Evolutionary conservation across 2,329 filamentous ascomycete species (phyloP), one percentile per base, ranked within the genome.

Genomic region (Colletotrichum sp.): DNA sequence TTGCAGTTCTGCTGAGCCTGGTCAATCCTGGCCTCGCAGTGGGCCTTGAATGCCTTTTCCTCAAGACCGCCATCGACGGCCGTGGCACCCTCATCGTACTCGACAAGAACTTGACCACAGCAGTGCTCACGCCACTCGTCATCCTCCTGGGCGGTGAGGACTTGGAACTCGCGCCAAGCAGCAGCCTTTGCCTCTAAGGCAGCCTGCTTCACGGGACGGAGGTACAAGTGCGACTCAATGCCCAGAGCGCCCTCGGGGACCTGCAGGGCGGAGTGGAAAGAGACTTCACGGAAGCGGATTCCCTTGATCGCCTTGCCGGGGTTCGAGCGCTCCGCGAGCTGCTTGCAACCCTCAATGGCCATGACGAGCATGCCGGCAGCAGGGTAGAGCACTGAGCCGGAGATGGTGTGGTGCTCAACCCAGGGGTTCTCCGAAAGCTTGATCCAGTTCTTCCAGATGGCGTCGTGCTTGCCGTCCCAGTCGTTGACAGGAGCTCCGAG

Each of bases 331-430:
- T 52, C 44, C n/a, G 44, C 44, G 0, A 52, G 44, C 44, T 52
- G 44, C n/a, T 52, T 52, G 44, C 44, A 52, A 7, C 44, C 44
- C 44, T 52, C 44, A 21, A 52, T 52, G 10, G 44, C 44, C 44
- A 52, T 52, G 6, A 52, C 44, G 44, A 52, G 44, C 44, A 52
- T 52, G 2, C 44, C 82, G 10, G 80, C 80, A 4, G 75, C 81
- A 15, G 82, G 83, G 70, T 82, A 83, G 6, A 85, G 59, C 8
- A 81, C 79, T 8, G 78, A 71, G 8, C 80, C 78, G n/a, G 79
- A 59, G 32, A 86, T 78, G 13, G 77, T 78, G 76, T 85, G 84
- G 44, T 84, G 78, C 66, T 80, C 77, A 5, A 85, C 65, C 84
- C 84, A 85, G 1, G 82, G 80, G 15, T 80, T 78, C 70, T 85